Evolutionary conservation across 2,329 filamentous ascomycete genomes (phyloP).

Genomic region (Aspergillus fumigatiaffinis): DNA sequence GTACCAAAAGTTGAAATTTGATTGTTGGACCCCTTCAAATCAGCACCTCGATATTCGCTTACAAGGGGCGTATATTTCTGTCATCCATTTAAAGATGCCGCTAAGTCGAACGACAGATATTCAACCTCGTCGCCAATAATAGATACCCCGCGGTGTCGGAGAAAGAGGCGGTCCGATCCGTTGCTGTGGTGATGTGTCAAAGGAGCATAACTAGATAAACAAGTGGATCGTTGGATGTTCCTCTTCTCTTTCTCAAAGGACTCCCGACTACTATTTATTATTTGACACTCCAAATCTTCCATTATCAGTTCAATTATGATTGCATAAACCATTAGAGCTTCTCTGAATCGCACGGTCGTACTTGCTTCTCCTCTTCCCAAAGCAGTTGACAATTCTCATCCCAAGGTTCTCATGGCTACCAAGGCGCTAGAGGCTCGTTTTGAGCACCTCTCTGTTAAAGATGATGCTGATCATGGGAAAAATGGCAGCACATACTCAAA

Average conservation of each 20-base stretch:
- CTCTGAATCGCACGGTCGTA: conserved; percentile 4
- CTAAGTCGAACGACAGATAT: not conserved
- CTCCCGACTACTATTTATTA: conserved; percentile 1
- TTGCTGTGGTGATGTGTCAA: conserved; percentile 24
- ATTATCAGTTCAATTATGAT: conserved; percentile 8
- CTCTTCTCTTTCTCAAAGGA: conserved; percentile 4
- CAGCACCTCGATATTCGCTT: not conserved
- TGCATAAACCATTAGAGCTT: conserved; percentile 1
- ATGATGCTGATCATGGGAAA: conserved; percentile 70
- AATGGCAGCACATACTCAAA: conserved; percentile 61
- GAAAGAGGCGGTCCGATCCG: conserved; percentile 29
- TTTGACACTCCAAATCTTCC: not conserved
- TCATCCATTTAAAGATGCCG: not conserved
- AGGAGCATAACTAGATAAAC: conserved; percentile 13
- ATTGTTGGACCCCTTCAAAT: not conserved
- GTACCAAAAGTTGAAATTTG: not conserved
- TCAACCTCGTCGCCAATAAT: not conserved
- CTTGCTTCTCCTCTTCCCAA: conserved; percentile 6
- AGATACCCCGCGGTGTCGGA: conserved; percentile 29
- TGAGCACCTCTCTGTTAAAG: conserved; percentile 82
- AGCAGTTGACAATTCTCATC: conserved; percentile 3
- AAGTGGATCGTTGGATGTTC: conserved; percentile 6
- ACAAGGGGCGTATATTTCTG: not conserved
- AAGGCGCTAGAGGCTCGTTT: conserved; percentile 80
- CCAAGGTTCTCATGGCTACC: conserved; percentile 58